Conservation (phyloP, 345 rosid species). For the Mallotus nudiflorus region DNA sequence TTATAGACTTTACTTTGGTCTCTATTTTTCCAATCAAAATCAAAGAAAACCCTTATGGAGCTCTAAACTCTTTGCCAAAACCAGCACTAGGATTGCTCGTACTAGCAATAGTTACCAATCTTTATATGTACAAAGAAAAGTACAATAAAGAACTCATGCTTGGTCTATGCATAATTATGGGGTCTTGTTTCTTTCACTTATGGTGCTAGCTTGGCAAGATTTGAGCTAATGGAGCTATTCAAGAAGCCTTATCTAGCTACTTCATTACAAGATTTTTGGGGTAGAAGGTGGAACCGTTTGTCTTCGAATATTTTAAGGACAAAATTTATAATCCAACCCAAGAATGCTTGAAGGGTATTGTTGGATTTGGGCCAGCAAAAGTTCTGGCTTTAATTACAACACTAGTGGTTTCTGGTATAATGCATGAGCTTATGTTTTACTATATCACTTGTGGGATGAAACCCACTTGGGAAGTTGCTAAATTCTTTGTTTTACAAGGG, state of each 20-base stretch:
- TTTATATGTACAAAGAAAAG: neutral
- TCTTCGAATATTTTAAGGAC: slow-evolving; percentile 2
- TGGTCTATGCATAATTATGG: neutral
- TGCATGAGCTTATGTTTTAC: slow-evolving; percentile 13
- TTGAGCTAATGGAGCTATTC: neutral
- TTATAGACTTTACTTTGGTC: neutral
- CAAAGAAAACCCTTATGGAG: neutral
- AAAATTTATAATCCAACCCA: neutral
- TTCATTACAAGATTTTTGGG: slow-evolving; percentile 2
- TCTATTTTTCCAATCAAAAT: slow-evolving; percentile 5
- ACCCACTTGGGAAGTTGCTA: slow-evolving; percentile 4
- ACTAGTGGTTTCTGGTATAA: slow-evolving; percentile 4
- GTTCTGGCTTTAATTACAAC: neutral
- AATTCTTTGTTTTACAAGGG: slow-evolving; percentile 6
- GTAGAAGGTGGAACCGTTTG: slow-evolving; percentile 2
- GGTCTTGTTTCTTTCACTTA: neutral
- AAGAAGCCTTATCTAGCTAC: slow-evolving; percentile 4
- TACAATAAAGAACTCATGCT: neutral
- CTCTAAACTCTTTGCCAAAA: neutral
- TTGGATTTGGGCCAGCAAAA: neutral
- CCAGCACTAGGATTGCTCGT: neutral
- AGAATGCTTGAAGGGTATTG: neutral
- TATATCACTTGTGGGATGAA: slow-evolving; percentile 2
- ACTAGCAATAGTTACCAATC: neutral
- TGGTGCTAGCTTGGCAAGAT: neutral